phyloP scores from a whole-genome alignment of 2,329 filamentous ascomycete genomes.

The Bipolaris gigantea region DNA sequence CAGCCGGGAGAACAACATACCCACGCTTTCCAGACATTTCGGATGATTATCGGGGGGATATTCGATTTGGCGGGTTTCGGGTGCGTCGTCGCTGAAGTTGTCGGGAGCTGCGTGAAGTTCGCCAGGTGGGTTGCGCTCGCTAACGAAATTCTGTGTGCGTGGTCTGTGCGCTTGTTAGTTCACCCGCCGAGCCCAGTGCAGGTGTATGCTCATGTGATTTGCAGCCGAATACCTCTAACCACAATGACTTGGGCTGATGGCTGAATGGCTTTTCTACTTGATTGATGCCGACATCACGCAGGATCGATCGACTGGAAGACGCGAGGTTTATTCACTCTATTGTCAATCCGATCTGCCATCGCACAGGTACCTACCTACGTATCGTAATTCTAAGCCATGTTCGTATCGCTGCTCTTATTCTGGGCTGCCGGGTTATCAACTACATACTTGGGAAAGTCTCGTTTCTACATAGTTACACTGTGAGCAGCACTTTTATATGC shows the following conservation, averaged over 20 bases:
- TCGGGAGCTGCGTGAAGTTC: constrained; percentile 15
- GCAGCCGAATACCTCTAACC: not conserved
- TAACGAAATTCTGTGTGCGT: constrained; percentile 12
- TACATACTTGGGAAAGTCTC: too few relatives aligned
- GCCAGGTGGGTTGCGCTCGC: constrained; percentile 9
- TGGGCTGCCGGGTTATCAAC: too few relatives aligned
- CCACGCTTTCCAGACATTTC: constrained; percentile 22
- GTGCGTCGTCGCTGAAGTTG: constrained; percentile 20
- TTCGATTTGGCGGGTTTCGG: constrained; percentile 17
- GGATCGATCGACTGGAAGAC: too few relatives aligned
- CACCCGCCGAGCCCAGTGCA: not conserved
- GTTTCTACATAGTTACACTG: too few relatives aligned
- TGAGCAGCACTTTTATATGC: too few relatives aligned
- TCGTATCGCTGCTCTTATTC: too few relatives aligned
- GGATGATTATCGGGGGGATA: constrained; percentile 16
- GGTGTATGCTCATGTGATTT: not conserved
- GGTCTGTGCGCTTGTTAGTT: constrained; percentile 1
- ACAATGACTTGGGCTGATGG: not conserved
- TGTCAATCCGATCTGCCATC: too few relatives aligned
- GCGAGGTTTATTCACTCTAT: too few relatives aligned
- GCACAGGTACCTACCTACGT: too few relatives aligned
- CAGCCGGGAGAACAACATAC: constrained; percentile 5
- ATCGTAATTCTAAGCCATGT: too few relatives aligned
- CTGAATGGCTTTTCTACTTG: not conserved
- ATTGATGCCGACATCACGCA: too few relatives aligned